Evolutionary conservation across 202 grass and related monocot species (phyloP), one percentile per base, ranked within the genome.

Genomic region (Hordeum pubiflorum): DNA sequence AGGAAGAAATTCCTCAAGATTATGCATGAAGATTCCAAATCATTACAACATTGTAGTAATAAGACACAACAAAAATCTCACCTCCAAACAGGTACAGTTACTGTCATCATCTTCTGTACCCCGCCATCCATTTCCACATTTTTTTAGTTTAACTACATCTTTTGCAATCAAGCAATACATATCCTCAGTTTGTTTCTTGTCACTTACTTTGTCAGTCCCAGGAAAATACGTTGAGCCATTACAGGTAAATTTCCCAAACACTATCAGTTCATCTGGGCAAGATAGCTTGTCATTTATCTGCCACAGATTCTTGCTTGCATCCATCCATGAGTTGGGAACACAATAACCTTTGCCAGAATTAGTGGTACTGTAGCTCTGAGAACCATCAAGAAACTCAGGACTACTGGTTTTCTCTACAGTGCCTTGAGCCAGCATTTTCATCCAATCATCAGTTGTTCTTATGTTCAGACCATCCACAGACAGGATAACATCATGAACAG

Each of bases 111-210:
- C 41, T 82, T 70, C 64, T 80, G 50, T 59, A 36, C 29, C 63
- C 62, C 2, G 9, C 86, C 81, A 94, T 66, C 79, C 84, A 27
- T 76, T 85, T 72, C 91, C 89, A 87, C 96, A 98, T 76, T 94
- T 95, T 68, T 73, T 86, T 65, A 88, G 86, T 81, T 89, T 95
- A 39, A 82, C 82, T 23, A 98, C 90, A 83, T 98, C 96, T 83
- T 89, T 89, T 69, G 92, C 88, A 90, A 93, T 89, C 85, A 98
- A 93, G 48, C 92, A 95, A 81, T 95, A 84, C 76, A 74, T 85
- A 57, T 50, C 55, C 34, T 82, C 78, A 76, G 32, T 54, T 85
- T 88, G 69, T 58, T 88, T 84, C 85, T 79, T 68, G 20, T 34
- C 58, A 75, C 27, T 74, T 43, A 12, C 52, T 80, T 60, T 62